phyloP scores from a whole-genome alignment of 495 filamentous ascomycete genomes.

The Aspergillus ellipticus region DNA sequence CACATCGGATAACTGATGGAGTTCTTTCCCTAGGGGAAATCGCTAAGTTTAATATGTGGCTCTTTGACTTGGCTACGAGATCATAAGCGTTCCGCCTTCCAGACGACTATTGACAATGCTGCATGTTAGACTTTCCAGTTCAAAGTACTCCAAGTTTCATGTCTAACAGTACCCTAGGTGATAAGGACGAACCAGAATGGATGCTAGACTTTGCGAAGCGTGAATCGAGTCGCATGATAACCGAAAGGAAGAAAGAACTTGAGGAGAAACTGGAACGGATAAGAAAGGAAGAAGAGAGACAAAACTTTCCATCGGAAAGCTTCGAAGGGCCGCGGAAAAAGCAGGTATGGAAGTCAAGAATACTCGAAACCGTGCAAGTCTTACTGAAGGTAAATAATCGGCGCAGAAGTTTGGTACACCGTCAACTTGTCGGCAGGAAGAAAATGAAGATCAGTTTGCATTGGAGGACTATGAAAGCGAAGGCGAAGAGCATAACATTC shows the following conservation, averaged over 20 bases:
- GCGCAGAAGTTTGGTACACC: conserved; percentile 31
- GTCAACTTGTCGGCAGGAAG: conserved; percentile 26
- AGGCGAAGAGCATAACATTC: conserved; percentile 34
- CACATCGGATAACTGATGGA: background rate
- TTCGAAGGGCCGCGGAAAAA: conserved; percentile 48
- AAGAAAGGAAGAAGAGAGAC: conserved; percentile 62
- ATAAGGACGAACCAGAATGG: conserved; percentile 83
- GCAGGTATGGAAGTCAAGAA: conserved; percentile 32
- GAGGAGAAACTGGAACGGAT: conserved; percentile 66
- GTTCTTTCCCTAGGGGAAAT: conserved; percentile 69
- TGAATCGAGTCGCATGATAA: conserved; percentile 63
- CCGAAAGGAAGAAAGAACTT: conserved; percentile 62
- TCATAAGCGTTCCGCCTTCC: conserved; percentile 66
- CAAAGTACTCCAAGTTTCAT: background rate
- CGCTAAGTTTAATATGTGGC: conserved; percentile 88
- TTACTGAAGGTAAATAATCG: conserved; percentile 2
- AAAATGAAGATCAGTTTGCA: conserved; percentile 69
- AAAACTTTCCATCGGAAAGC: conserved; percentile 47
- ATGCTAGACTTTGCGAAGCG: conserved; percentile 70
- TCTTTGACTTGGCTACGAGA: conserved; percentile 91
- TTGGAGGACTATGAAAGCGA: conserved; percentile 80
- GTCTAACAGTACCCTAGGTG: conserved; percentile 29
- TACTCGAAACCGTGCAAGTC: background rate
- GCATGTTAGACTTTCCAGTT: conserved; percentile 24
- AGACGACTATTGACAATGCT: conserved; percentile 42